Percentiles rank a stretch among this genome's conserved stretches.
phyloP scores from a whole-genome alignment of 73 alveolate species.

The Effrenium voratum region DNA sequence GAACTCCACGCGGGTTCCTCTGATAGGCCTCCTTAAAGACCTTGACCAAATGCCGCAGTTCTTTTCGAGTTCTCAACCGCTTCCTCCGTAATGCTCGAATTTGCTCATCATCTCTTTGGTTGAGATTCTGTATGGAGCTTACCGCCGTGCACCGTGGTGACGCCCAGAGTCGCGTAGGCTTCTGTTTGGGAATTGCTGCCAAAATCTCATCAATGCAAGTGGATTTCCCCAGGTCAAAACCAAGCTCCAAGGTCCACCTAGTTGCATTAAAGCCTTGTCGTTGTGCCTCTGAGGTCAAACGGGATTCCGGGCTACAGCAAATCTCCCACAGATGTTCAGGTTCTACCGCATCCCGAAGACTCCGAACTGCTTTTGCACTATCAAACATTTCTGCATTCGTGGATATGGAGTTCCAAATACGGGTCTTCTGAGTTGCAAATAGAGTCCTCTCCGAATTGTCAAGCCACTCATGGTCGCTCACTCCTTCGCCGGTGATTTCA shows the following conservation, averaged over 20 bases:
- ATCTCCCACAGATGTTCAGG: background rate
- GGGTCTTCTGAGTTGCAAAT: background rate
- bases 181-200: background rate
- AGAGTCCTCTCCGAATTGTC: background rate
- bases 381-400: background rate
- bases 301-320: background rate
- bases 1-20: background rate
- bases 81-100: background rate
- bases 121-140: background rate
- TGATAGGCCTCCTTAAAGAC: background rate
- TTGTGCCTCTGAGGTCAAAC: background rate
- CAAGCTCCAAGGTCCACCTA: background rate
- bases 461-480: background rate
- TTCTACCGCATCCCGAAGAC: background rate
- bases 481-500: background rate
- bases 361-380: background rate
- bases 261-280: background rate
- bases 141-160: slow-evolving; percentile 39
- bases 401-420: background rate
- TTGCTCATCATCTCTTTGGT: background rate
- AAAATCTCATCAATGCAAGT: background rate
- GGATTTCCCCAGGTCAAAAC: slow-evolving; percentile 4
- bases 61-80: background rate
- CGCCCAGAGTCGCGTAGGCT: slow-evolving; percentile 16
- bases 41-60: slow-evolving; percentile 17